Percentiles rank a stretch among this genome's conserved stretches.
Conservation (phyloP, 306 rosid genomes). For the Fragaria vesca region DNA sequence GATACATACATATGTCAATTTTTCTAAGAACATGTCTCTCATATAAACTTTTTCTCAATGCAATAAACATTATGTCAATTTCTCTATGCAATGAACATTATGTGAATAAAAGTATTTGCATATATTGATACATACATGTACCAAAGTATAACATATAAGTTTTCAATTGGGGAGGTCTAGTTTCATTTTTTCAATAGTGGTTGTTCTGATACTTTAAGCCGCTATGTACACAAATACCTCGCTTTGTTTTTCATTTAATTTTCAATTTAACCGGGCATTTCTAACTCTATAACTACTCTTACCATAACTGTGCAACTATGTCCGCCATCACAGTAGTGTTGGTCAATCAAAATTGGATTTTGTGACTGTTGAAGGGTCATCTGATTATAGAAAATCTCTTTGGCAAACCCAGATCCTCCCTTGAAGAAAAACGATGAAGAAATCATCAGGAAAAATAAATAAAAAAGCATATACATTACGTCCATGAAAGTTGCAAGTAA, state of each 20-base stretch:
- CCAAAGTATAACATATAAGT: too few species aligned
- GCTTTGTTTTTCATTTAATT: background rate
- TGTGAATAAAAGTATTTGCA: too few species aligned
- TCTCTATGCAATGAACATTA: too few species aligned
- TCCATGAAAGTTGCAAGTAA: background rate
- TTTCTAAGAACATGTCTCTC: too few species aligned
- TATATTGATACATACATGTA: too few species aligned
- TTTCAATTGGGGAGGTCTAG: too few species aligned
- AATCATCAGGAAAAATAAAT: background rate
- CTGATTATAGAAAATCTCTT: background rate
- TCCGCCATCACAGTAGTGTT: background rate
- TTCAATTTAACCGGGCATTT: background rate
- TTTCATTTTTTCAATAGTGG: too few species aligned
- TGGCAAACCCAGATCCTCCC: slow-evolving; percentile 10
- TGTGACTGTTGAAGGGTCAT: background rate
- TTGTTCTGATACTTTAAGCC: background rate
- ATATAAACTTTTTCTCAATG: too few species aligned
- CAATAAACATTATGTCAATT: too few species aligned
- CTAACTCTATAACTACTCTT: background rate
- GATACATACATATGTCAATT: too few species aligned
- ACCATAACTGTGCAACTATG: background rate
- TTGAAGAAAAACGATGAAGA: background rate
- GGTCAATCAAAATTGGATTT: slow-evolving; percentile 7
- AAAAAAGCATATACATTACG: background rate
- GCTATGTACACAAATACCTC: background rate